These are phyloP conservation scores for Zygosaccharomyces pseudobailii DNA, from an alignment of 1,139 yeast genomes.

Conservation along the genomic window DNA sequence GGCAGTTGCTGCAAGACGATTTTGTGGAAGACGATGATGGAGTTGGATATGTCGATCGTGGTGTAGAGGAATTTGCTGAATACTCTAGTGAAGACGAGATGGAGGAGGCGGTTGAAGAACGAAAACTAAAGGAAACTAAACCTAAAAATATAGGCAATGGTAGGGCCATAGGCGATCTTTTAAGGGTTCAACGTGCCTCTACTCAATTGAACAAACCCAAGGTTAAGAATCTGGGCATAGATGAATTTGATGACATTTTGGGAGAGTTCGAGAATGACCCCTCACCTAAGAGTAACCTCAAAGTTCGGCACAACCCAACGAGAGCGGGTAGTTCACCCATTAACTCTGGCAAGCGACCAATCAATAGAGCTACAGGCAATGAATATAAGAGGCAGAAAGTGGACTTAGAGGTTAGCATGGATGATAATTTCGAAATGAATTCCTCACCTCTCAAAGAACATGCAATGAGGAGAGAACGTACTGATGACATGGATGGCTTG, in stretches of 20 bases:
- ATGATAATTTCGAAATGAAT: constrained; percentile 11
- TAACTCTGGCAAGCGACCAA: neutral
- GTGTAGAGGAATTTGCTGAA: constrained; percentile 59
- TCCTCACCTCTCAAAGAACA: constrained; percentile 19
- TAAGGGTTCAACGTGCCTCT: constrained; percentile 26
- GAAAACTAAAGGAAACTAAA: constrained; percentile 25
- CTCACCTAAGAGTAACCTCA: neutral
- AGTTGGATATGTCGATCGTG: constrained; percentile 78
- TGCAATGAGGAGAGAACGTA: neutral
- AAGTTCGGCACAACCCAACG: neutral
- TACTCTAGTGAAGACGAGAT: constrained; percentile 34
- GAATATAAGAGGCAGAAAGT: constrained; percentile 15
- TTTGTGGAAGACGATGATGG: constrained; percentile 93
- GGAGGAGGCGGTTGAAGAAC: constrained; percentile 16
- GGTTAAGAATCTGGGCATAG: constrained; percentile 36
- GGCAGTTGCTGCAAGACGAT: constrained; percentile 80
- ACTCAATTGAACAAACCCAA: constrained; percentile 25
- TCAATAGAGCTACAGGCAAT: neutral
- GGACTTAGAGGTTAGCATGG: constrained; percentile 13
- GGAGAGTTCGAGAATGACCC: constrained; percentile 38
- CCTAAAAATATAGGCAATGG: constrained; percentile 15
- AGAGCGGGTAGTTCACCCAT: neutral
- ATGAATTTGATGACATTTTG: constrained; percentile 44
- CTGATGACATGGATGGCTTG: neutral
- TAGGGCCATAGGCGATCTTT: constrained; percentile 22